Percentiles rank a stretch among this genome's conserved stretches.
These are phyloP conservation scores for Harringtonia aguacate DNA, from an alignment of 2,329 filamentous ascomycete genomes.

Conservation along the genomic window DNA sequence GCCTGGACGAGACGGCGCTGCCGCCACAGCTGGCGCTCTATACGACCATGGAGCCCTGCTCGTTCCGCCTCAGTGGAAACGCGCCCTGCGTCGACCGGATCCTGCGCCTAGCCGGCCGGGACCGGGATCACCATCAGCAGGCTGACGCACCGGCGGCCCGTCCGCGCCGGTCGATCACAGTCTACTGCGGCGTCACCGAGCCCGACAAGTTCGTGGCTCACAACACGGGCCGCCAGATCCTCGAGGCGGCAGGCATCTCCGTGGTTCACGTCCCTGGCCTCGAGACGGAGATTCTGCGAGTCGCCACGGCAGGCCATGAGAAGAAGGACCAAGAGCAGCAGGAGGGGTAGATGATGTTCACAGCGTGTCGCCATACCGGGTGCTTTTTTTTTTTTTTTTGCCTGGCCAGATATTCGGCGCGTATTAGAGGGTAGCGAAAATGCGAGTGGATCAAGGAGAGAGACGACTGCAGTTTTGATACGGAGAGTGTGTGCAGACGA, in stretches of 20 bases:
- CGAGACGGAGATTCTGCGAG: conserved; percentile 67
- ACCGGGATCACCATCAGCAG: conserved; percentile 28
- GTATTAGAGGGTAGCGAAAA: background rate
- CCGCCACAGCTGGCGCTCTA: conserved; percentile 52
- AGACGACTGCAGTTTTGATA: no score
- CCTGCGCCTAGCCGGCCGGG: conserved; percentile 46
- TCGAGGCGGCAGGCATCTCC: conserved; percentile 62
- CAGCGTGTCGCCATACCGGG: no score
- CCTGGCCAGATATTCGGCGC: no score
- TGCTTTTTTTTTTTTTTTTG: no score
- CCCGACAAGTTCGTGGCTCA: conserved; percentile 81
- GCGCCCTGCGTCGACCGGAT: conserved; percentile 71
- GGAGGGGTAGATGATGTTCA: no score
- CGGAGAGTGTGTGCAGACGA: no score
- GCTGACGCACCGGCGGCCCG: background rate
- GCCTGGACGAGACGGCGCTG: conserved; percentile 29
- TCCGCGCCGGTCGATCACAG: conserved; percentile 29
- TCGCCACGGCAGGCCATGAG: conserved; percentile 74
- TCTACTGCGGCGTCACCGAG: conserved; percentile 83
- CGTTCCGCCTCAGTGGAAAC: conserved; percentile 62
- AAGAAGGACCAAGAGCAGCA: background rate
- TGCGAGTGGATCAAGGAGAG: no score
- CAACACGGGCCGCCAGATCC: conserved; percentile 61
- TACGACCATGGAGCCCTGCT: conserved; percentile 88
- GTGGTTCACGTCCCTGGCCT: conserved; percentile 65